Percentiles rank a stretch among this genome's conserved stretches.
These are phyloP conservation scores for Nicotiana rustica DNA, from an alignment of 305 asterid genomes.

Conservation along the genomic window DNA sequence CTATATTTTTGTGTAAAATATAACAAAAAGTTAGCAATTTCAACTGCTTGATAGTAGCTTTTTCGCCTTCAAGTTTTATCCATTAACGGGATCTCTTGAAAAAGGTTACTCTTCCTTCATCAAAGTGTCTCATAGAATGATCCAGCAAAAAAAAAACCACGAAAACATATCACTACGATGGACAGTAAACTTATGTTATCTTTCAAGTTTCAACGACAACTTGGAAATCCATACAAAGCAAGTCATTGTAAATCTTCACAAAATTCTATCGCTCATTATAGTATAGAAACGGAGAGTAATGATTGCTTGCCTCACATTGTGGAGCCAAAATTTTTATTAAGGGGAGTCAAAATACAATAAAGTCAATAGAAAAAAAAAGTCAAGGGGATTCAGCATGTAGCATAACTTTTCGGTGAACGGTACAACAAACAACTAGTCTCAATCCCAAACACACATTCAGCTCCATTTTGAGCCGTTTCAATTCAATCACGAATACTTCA, in stretches of 20 bases:
- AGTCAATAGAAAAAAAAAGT: too few species aligned
- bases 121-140: neutral
- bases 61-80: slow-evolving; percentile 8
- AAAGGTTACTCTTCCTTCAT: neutral
- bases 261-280: neutral
- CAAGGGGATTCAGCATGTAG: too few species aligned
- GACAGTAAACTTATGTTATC: slow-evolving; percentile 1
- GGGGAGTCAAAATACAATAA: too few species aligned
- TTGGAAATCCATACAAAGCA: too few species aligned
- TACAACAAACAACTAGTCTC: too few species aligned
- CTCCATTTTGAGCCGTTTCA: neutral
- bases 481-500: neutral
- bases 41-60: neutral
- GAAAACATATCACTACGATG: neutral
- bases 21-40: neutral
- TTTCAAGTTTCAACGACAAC: too few species aligned
- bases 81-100: neutral
- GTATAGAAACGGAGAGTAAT: neutral
- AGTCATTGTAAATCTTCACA: neutral
- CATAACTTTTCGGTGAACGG: too few species aligned
- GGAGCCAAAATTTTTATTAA: too few species aligned
- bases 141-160: neutral
- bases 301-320: neutral
- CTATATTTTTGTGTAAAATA: neutral
- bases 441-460: neutral